Evolutionary conservation across 1,284 basidiomycete species (phyloP).

Genomic region (Fomitiporia mediterranea): DNA sequence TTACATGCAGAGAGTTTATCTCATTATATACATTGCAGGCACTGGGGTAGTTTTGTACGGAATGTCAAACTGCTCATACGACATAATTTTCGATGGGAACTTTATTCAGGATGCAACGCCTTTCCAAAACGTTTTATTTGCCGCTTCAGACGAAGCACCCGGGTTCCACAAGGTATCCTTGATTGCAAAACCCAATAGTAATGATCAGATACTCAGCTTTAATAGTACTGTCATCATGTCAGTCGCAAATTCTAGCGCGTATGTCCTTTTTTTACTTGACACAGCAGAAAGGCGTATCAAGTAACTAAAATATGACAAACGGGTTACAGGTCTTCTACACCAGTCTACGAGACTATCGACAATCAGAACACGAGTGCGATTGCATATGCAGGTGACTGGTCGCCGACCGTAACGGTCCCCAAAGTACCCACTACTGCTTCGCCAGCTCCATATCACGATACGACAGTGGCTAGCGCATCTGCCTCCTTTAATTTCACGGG

Average conservation of each 20-base stretch:
- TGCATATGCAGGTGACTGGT: slow-evolving; percentile 11
- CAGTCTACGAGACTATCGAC: neutral
- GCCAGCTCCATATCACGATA: slow-evolving; percentile 10
- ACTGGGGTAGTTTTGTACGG: slow-evolving; percentile 30
- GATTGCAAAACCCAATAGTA: slow-evolving; percentile 21
- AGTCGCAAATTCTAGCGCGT: slow-evolving; percentile 21
- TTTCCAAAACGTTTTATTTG: slow-evolving; percentile 19
- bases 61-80: slow-evolving; percentile 26
- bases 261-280: slow-evolving; percentile 12
- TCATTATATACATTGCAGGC: slow-evolving; percentile 22
- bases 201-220: slow-evolving; percentile 23
- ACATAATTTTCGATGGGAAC: slow-evolving; percentile 29
- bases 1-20: neutral
- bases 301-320: neutral
- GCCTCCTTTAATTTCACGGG: slow-evolving; percentile 17
- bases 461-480: slow-evolving; percentile 1
- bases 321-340: neutral
- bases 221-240: slow-evolving; percentile 22
- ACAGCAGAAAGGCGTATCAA: too few relatives aligned
- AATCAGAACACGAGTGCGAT: slow-evolving; percentile 16
- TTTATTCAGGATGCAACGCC: slow-evolving; percentile 10
- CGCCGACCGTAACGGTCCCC: slow-evolving; percentile 1
- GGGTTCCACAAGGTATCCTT: slow-evolving; percentile 25
- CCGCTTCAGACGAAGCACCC: slow-evolving; percentile 14
- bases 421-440: slow-evolving; percentile 4